Evolutionary conservation across 352 stramenopile genomes (phyloP), one percentile per base, ranked within the genome.

Genomic region (Plasmopara halstedii): DNA sequence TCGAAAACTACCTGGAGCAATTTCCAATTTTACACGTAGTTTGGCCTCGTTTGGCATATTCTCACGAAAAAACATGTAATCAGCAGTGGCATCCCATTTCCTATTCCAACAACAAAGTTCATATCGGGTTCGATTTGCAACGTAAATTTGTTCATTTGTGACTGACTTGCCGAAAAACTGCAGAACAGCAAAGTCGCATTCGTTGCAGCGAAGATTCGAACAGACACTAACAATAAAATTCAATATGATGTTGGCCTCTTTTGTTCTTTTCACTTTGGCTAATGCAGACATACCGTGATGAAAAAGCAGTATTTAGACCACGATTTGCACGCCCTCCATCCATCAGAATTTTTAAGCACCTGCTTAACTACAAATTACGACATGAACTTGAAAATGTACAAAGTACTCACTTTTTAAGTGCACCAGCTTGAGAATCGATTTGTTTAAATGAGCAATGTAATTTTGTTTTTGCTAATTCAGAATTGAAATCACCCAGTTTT

Each of bases 21-120:
- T 42, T 36, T 88, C 70, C 76, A 88, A 80, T 31, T 85, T 83
- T 4, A 56, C 68, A 7, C 70, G 55, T 18, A 89, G 55, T 48
- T 85, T 88, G 29, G 56, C 36, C 52, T 86, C 76, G 34, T 70
- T 89, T 8, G 77, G 77, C 17, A 83, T 66, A 35, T 88, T 88
- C 46, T 92, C 80, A 32, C 77, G 71, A 42, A 89, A 89, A 48
- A 92, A 88, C 75, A 88, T 92, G 57, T 88, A 91, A 38, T 92
- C 80, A 5, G 67, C 80, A 40, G 51, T 85, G 14, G 53, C 42
- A 41, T 63, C 65, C 77, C 77, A 92, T 56, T 83, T 83, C 41
- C 73, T 87, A 46, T 36, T 18, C 20, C n/a, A 6, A 47, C 3
- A 45, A 14, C 19, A 40, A 21, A 41, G 17, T 14, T 33, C 17